Conservation (phyloP, 768 basidiomycete species). For the Suillus lakei region DNA sequence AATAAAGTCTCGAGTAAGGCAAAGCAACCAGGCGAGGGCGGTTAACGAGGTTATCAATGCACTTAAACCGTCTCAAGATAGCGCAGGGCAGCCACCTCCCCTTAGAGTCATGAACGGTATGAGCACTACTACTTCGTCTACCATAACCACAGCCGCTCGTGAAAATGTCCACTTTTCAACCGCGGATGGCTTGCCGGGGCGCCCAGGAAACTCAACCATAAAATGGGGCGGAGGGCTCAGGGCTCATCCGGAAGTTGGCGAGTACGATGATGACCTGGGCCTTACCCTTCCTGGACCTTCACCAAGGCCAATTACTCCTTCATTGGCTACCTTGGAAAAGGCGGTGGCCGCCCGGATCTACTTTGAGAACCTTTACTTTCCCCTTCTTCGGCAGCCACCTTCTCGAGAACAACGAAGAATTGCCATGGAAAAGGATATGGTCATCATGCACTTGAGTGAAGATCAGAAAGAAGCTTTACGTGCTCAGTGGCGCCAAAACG, state of each 20-base stretch:
- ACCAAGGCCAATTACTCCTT: constrained; percentile 72
- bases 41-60: constrained; percentile 80
- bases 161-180: constrained; percentile 62
- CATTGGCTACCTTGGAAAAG: constrained; percentile 90
- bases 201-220: constrained; percentile 62
- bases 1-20: constrained; percentile 79
- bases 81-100: constrained; percentile 47
- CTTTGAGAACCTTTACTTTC: constrained; percentile 92
- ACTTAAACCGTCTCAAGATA: constrained; percentile 59
- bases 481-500: constrained; percentile 81
- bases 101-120: constrained; percentile 83
- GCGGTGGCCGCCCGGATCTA: constrained; percentile 91
- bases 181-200: constrained; percentile 54
- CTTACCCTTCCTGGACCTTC: constrained; percentile 19
- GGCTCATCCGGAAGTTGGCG: constrained; percentile 69
- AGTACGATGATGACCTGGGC: constrained; percentile 49
- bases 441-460: constrained; percentile 69
- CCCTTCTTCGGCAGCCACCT: constrained; percentile 80
- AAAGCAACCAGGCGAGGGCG: constrained; percentile 68
- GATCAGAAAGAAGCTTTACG: constrained; percentile 74
- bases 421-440: constrained; percentile 90
- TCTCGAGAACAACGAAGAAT: constrained; percentile 84
- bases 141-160: constrained; percentile 74
- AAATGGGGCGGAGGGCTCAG: constrained; percentile 64
- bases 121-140: constrained; percentile 70